Percentiles rank a stretch among this genome's conserved stretches.
Conservation (phyloP, 1,139 yeast genomes). For the Candida buenavistaensis region DNA sequence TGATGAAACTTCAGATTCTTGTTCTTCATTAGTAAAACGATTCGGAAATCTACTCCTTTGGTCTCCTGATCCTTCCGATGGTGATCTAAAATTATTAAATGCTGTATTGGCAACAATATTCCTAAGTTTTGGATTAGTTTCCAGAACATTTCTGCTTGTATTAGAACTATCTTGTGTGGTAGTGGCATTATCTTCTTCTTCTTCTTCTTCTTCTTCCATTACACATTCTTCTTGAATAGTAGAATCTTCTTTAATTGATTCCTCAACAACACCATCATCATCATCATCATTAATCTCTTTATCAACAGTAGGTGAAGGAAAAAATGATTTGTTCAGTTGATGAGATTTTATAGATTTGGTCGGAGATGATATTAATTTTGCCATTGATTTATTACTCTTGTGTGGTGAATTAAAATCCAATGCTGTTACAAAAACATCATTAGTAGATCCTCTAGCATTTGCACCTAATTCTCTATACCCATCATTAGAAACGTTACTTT, state of each 20-base stretch:
- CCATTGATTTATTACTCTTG: conserved; percentile 8
- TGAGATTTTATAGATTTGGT: too few species aligned
- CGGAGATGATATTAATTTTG: too few species aligned
- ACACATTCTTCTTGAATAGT: conserved; percentile 5
- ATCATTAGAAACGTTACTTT: conserved; percentile 2
- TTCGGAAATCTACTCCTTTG: too few species aligned
- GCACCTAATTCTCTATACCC: conserved; percentile 15
- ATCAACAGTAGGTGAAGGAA: conserved; percentile 18
- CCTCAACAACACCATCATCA: too few species aligned
- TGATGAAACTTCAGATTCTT: conserved; percentile 1
- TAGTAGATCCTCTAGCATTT: conserved; percentile 20
- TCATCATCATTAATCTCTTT: conserved; percentile 7
- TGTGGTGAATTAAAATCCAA: conserved; percentile 25
- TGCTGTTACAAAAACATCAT: conserved; percentile 44
- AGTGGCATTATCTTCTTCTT: too few species aligned
- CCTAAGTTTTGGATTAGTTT: conserved; percentile 8
- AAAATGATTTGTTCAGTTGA: conserved; percentile 8
- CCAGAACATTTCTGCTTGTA: conserved; percentile 10
- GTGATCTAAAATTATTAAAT: conserved; percentile 38
- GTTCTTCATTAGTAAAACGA: neutral
- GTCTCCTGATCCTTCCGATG: too few species aligned
- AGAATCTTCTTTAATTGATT: conserved; percentile 7
- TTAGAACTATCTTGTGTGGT: too few species aligned
- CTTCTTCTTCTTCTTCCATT: too few species aligned
- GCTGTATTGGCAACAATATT: conserved; percentile 38